Percentiles rank a stretch among this genome's conserved stretches.
Conservation (phyloP, 805 yeast genomes). For the Nakazawaea ishiwadae region DNA sequence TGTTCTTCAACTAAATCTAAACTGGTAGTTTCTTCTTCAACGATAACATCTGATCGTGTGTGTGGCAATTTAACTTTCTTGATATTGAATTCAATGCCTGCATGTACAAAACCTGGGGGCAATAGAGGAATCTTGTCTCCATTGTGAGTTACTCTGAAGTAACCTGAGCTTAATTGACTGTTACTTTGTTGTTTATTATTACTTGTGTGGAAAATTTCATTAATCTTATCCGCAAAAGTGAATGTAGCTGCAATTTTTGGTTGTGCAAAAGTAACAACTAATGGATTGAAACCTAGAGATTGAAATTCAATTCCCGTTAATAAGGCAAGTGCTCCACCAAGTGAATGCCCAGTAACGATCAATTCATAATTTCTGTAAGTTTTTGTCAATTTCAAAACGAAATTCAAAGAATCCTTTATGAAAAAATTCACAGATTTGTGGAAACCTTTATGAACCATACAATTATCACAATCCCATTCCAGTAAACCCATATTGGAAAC, state of each 20-base stretch:
- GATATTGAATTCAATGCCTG: slow-evolving; percentile 49
- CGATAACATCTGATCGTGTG: neutral
- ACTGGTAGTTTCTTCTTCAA: neutral
- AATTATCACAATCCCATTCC: slow-evolving; percentile 4
- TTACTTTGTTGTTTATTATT: neutral
- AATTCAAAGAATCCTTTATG: neutral
- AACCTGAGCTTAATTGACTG: too few species aligned
- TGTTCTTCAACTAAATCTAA: neutral
- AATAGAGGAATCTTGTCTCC: slow-evolving; percentile 55
- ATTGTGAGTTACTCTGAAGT: slow-evolving; percentile 51
- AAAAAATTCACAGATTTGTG: slow-evolving; percentile 39
- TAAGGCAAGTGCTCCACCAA: slow-evolving; percentile 69
- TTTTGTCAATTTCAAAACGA: slow-evolving; percentile 27
- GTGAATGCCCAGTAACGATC: slow-evolving; percentile 66
- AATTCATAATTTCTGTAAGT: slow-evolving; percentile 44
- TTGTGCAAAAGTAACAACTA: slow-evolving; percentile 55
- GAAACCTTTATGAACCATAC: slow-evolving; percentile 60
- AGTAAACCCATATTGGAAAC: slow-evolving; percentile 1
- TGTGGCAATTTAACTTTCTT: slow-evolving; percentile 34
- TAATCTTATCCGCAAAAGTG: slow-evolving; percentile 45
- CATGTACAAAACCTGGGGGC: slow-evolving; percentile 50
- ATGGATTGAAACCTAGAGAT: slow-evolving; percentile 47
- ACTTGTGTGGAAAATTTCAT: slow-evolving; percentile 38
- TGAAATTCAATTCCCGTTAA: slow-evolving; percentile 60
- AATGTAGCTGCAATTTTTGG: slow-evolving; percentile 57